These are phyloP conservation scores for Amylocystis lapponica DNA, from an alignment of 768 basidiomycete genomes.

Conservation along the genomic window DNA sequence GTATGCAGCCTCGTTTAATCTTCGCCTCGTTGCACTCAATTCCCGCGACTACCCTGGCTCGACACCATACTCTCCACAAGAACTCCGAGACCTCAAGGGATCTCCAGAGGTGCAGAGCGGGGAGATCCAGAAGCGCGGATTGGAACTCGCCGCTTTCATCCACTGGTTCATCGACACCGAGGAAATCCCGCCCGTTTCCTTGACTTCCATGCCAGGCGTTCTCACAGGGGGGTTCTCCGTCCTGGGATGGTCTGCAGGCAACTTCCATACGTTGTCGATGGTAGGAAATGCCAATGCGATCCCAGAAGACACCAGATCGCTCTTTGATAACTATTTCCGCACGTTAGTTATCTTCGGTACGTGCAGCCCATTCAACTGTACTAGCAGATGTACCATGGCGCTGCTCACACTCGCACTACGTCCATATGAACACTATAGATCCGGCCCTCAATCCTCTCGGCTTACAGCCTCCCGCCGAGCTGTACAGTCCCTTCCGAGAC, in stretches of 20 bases:
- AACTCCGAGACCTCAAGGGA: conserved; percentile 5
- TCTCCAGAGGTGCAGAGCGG: background rate
- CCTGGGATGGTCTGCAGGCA: conserved; percentile 19
- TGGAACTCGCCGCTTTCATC: conserved; percentile 10
- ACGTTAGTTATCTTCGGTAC: conserved; percentile 10
- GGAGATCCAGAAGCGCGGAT: conserved; percentile 3
- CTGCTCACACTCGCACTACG: background rate
- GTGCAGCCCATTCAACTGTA: background rate
- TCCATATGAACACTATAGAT: background rate
- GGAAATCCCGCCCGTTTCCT: conserved; percentile 2
- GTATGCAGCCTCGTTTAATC: conserved; percentile 8
- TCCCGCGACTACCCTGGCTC: conserved; percentile 25
- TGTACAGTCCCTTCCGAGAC: background rate
- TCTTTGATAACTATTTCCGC: conserved; percentile 6
- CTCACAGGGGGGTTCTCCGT: conserved; percentile 23
- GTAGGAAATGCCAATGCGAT: conserved; percentile 7
- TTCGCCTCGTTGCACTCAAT: conserved; percentile 19
- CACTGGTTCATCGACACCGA: conserved; percentile 10
- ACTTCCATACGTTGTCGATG: conserved; percentile 3
- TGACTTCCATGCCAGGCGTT: background rate
- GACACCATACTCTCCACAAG: conserved; percentile 12
- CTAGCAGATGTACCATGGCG: background rate
- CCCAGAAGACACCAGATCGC: conserved; percentile 2
- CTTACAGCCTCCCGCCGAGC: background rate
- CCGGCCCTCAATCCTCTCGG: background rate